phyloP scores from a whole-genome alignment of 768 basidiomycete species.

The Pilatotrama ljubarskyi region DNA sequence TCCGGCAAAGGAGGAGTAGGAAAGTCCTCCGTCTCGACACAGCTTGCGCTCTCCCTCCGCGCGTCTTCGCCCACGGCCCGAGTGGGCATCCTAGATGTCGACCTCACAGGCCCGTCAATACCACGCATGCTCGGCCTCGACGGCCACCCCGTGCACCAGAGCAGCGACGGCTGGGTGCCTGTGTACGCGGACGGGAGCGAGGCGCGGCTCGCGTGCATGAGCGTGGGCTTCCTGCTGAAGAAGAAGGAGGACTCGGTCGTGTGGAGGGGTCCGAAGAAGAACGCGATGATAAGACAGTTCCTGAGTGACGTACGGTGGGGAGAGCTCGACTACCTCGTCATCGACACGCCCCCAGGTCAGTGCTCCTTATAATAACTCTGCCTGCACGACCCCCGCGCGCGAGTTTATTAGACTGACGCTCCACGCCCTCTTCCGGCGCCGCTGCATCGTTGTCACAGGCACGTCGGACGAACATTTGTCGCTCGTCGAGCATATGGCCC shows the following conservation, averaged over 20 bases:
- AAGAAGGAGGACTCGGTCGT: slow-evolving; percentile 91
- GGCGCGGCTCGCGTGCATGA: slow-evolving; percentile 88
- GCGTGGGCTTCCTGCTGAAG: slow-evolving; percentile 92
- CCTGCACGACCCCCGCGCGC: background rate
- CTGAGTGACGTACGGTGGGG: slow-evolving; percentile 95
- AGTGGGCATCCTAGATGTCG: slow-evolving; percentile 91
- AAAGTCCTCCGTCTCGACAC: slow-evolving; percentile 94
- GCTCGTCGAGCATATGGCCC: slow-evolving; percentile 89
- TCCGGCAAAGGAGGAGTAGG: slow-evolving; percentile 99
- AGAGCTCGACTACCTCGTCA: slow-evolving; percentile 86
- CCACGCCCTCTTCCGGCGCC: background rate
- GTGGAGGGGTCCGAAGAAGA: slow-evolving; percentile 99
- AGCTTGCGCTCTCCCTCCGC: slow-evolving; percentile 87
- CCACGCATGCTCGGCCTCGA: slow-evolving; percentile 95
- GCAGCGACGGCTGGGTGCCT: slow-evolving; percentile 96
- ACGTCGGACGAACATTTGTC: slow-evolving; percentile 99
- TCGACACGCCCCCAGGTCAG: slow-evolving; percentile 97
- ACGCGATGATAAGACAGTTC: slow-evolving; percentile 97
- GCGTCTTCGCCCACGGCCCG: slow-evolving; percentile 61
- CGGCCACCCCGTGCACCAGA: slow-evolving; percentile 85
- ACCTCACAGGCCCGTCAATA: slow-evolving; percentile 92
- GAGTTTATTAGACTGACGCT: background rate
- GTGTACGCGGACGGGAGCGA: slow-evolving; percentile 87
- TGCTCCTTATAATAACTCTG: background rate
- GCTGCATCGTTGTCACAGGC: slow-evolving; percentile 50